Conservation (phyloP, 2,329 filamentous ascomycete species). For the Penicillium sp. region DNA sequence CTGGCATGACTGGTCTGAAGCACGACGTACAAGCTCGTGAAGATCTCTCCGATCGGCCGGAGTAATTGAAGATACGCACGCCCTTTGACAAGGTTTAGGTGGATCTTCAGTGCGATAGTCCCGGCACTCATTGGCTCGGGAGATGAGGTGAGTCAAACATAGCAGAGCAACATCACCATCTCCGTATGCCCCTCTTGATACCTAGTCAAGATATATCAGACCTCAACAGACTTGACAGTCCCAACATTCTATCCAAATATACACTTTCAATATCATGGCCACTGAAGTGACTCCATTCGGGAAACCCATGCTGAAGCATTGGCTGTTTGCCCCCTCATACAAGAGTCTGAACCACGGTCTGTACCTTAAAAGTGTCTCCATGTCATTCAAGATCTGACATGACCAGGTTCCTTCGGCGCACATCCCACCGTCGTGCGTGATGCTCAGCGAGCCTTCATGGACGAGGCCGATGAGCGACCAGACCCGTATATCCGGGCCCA, state of each 20-base stretch:
- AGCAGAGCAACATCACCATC: neutral
- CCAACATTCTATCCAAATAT: neutral
- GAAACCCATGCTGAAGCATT: slow-evolving; percentile 59
- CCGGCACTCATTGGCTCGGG: neutral
- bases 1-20: too few relatives aligned
- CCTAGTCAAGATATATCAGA: neutral
- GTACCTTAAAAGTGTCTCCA: slow-evolving; percentile 5
- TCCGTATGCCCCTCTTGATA: neutral
- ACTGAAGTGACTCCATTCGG: slow-evolving; percentile 46
- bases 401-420: slow-evolving; percentile 69
- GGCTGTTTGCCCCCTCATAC: slow-evolving; percentile 66
- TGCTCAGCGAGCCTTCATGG: slow-evolving; percentile 63
- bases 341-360: slow-evolving; percentile 76
- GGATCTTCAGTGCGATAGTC: neutral
- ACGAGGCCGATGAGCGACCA: slow-evolving; percentile 63
- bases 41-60: neutral
- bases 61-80: neutral
- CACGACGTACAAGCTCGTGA: too few relatives aligned
- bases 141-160: neutral
- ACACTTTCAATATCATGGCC: slow-evolving; percentile 7
- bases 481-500: slow-evolving; percentile 75
- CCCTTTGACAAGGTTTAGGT: neutral
- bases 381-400: neutral
- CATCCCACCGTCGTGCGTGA: slow-evolving; percentile 63
- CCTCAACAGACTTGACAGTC: neutral